Percentiles rank a stretch among this genome's conserved stretches.
phyloP scores from a whole-genome alignment of 495 filamentous ascomycete species.

The Cercophora samala region DNA sequence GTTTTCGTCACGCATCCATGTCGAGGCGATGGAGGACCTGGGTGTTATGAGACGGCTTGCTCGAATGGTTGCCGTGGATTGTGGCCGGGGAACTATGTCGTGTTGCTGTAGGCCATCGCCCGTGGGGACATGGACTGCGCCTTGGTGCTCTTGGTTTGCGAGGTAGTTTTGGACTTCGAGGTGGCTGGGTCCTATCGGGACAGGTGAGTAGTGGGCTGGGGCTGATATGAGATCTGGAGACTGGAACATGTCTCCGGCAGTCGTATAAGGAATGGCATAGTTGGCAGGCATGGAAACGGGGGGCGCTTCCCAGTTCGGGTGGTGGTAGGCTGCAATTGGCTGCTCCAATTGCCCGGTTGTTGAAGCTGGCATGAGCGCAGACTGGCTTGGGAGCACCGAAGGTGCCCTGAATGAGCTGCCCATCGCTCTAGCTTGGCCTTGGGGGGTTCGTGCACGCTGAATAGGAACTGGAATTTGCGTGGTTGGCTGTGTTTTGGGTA shows the following conservation, averaged over 20 bases:
- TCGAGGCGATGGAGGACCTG: slow-evolving; percentile 23
- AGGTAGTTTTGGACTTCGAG: slow-evolving; percentile 19
- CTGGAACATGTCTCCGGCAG: slow-evolving; percentile 18
- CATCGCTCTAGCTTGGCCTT: slow-evolving; percentile 10
- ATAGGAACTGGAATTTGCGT: slow-evolving; percentile 27
- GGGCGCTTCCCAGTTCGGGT: slow-evolving; percentile 19
- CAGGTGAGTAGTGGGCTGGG: slow-evolving; percentile 19
- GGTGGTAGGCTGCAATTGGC: slow-evolving; percentile 14
- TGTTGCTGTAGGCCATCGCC: slow-evolving; percentile 11
- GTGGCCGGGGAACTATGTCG: slow-evolving; percentile 14
- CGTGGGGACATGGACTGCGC: slow-evolving; percentile 6
- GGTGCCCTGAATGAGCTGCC: slow-evolving; percentile 10
- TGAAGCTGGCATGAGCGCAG: slow-evolving; percentile 12
- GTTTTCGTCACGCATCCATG: slow-evolving; percentile 31
- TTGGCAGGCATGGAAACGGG: slow-evolving; percentile 14
- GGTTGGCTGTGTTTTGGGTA: slow-evolving; percentile 19
- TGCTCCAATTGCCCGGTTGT: slow-evolving; percentile 14
- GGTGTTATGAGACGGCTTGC: slow-evolving; percentile 24
- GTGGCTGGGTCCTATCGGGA: slow-evolving; percentile 13
- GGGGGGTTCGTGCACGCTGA: slow-evolving; percentile 23
- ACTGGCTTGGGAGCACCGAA: slow-evolving; percentile 17
- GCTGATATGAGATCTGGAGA: slow-evolving; percentile 12
- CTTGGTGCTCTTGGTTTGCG: slow-evolving; percentile 12
- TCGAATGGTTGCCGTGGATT: slow-evolving; percentile 18
- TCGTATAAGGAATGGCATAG: slow-evolving; percentile 25